A percentile compares a stretch with the other conserved stretches of the same genome.
Conservation (phyloP, 1,284 basidiomycete genomes). For the Phylloporus sp. region DNA sequence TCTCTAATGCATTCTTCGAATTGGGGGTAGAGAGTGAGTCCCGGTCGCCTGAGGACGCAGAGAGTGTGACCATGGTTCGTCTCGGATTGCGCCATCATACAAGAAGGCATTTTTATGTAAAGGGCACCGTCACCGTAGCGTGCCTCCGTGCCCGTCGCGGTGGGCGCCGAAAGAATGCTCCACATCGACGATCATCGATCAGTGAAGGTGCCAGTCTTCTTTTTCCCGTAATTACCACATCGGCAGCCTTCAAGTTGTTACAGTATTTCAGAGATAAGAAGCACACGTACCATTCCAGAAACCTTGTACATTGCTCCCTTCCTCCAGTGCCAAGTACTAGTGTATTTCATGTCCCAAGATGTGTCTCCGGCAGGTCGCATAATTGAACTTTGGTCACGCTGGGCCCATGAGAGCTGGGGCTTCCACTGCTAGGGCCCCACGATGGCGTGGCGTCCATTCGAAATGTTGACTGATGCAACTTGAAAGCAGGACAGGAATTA, state of each 20-base stretch:
- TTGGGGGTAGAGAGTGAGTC: constrained; percentile 2
- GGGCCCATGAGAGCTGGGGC: no score
- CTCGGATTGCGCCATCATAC: neutral
- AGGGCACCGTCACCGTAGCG: neutral
- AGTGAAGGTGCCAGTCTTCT: neutral
- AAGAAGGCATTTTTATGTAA: constrained; percentile 5
- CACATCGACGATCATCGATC: constrained; percentile 5
- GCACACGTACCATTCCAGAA: no score
- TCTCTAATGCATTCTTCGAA: neutral
- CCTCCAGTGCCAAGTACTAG: no score
- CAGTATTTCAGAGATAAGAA: neutral
- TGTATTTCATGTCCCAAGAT: no score
- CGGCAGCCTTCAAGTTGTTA: neutral
- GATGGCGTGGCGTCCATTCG: no score
- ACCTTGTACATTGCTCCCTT: no score
- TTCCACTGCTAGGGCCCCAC: no score
- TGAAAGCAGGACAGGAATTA: no score
- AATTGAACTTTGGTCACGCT: no score
- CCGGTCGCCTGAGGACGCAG: constrained; percentile 6
- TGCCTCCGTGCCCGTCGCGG: neutral
- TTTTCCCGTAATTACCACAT: constrained; percentile 10
- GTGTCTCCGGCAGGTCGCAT: no score
- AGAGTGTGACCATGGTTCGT: constrained; percentile 6
- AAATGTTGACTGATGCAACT: no score
- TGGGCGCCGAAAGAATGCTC: neutral